phyloP scores from a whole-genome alignment of 1,284 basidiomycete species.

The Stygiomarasmius scandens region DNA sequence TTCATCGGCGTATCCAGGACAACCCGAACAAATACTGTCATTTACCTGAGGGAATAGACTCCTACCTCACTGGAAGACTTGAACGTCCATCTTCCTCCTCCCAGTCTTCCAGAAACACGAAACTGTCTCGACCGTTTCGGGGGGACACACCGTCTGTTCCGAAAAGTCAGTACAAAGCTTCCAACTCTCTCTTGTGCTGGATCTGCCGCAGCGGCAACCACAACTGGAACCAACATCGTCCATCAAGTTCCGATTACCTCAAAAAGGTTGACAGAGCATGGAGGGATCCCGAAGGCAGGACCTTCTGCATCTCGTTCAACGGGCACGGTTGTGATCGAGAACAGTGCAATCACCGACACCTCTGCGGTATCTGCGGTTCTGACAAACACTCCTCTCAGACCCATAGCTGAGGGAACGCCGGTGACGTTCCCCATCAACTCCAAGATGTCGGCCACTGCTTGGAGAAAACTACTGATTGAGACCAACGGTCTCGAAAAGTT shows the following conservation, averaged over 20 bases:
- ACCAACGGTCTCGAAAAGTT: background rate
- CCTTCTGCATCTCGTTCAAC: conserved; percentile 2
- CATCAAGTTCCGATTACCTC: background rate
- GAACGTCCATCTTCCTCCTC: too few species aligned
- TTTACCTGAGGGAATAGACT: background rate
- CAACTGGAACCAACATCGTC: background rate
- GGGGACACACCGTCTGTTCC: background rate
- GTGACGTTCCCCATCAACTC: background rate
- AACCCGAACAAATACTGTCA: background rate
- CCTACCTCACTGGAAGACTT: too few species aligned
- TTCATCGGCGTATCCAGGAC: too few species aligned
- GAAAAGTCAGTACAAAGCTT: background rate
- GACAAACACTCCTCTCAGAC: background rate
- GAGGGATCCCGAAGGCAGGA: background rate
- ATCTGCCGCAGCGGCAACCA: background rate
- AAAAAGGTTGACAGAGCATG: too few species aligned
- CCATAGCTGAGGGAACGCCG: background rate
- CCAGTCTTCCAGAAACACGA: too few species aligned
- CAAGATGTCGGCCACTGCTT: background rate
- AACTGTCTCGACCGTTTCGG: too few species aligned
- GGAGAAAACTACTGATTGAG: background rate
- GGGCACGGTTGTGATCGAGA: background rate
- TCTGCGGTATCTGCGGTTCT: conserved; percentile 1
- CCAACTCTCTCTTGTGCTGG: background rate
- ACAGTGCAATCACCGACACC: background rate